These are phyloP conservation scores for Protomyces inundatus DNA, from an alignment of 1,139 yeast species.

Conservation along the genomic window DNA sequence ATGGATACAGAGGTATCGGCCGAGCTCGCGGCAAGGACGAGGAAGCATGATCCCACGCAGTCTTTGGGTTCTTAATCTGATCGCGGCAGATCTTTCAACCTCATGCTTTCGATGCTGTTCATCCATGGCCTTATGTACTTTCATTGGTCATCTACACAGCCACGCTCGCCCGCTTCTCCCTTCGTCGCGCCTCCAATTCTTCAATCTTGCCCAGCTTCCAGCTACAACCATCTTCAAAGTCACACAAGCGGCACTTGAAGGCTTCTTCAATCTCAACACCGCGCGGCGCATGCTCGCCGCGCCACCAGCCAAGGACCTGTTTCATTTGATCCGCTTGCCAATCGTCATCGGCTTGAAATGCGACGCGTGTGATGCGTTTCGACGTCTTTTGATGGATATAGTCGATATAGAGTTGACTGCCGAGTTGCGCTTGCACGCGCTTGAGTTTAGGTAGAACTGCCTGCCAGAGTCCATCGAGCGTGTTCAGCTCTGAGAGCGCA, in stretches of 20 bases:
- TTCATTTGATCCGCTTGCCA: conserved; percentile 16
- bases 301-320: conserved; percentile 29
- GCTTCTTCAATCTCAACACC: conserved; percentile 33
- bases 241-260: conserved; percentile 30
- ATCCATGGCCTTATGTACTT: background rate
- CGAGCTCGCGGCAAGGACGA: background rate
- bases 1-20: conserved; percentile 28
- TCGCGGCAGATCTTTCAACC: background rate
- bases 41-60: background rate
- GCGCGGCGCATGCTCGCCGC: conserved; percentile 31
- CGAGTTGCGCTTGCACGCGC: conserved; percentile 6
- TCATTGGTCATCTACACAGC: background rate
- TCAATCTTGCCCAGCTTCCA: conserved; percentile 30
- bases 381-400: conserved; percentile 30
- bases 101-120: background rate
- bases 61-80: background rate
- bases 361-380: conserved; percentile 27
- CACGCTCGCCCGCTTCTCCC: background rate
- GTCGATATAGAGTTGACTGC: conserved; percentile 23
- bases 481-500: background rate
- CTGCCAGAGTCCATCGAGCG: conserved; percentile 29
- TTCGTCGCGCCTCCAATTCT: conserved; percentile 16
- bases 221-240: conserved; percentile 28
- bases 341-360: conserved; percentile 25
- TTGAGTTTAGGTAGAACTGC: conserved; percentile 18